These are phyloP conservation scores for Gyromitra esculenta DNA, from an alignment of 2,329 filamentous ascomycete species.

Conservation along the genomic window DNA sequence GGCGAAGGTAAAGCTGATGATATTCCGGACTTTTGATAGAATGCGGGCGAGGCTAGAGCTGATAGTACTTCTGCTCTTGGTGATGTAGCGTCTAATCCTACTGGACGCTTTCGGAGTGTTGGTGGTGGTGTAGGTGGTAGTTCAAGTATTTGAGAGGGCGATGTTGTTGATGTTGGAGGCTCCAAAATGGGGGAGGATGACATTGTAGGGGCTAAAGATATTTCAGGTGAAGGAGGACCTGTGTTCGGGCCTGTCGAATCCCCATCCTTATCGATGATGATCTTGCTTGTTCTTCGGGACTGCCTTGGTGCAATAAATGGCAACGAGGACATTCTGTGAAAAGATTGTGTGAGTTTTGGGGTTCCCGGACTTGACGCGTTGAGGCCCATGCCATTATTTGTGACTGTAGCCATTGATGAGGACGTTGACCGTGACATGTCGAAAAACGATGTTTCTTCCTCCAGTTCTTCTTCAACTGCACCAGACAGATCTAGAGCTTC, in stretches of 20 bases:
- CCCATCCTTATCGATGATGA: constrained; percentile 27
- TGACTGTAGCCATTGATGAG: constrained; percentile 19
- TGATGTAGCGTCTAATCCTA: constrained; percentile 16
- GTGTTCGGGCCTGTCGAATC: constrained; percentile 14
- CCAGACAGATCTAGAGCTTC: constrained; percentile 16
- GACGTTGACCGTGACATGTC: constrained; percentile 28
- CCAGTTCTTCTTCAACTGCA: constrained; percentile 22
- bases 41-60: constrained; percentile 26
- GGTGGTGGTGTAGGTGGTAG: constrained; percentile 47
- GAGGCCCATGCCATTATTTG: constrained; percentile 7
- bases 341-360: constrained; percentile 13
- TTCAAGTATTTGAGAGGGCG: constrained; percentile 26
- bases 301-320: constrained; percentile 36
- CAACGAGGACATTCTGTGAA: constrained; percentile 34
- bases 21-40: constrained; percentile 24
- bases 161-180: constrained; percentile 13
- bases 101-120: constrained; percentile 45
- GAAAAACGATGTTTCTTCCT: constrained; percentile 12
- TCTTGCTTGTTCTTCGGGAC: constrained; percentile 25
- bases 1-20: constrained; percentile 29
- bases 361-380: constrained; percentile 34
- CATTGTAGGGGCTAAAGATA: constrained; percentile 1
- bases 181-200: constrained; percentile 17
- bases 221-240: constrained; percentile 4
- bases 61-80: constrained; percentile 9